Evolutionary conservation across 2,329 filamentous ascomycete species (phyloP).

Genomic region (Seiridium cupressi): DNA sequence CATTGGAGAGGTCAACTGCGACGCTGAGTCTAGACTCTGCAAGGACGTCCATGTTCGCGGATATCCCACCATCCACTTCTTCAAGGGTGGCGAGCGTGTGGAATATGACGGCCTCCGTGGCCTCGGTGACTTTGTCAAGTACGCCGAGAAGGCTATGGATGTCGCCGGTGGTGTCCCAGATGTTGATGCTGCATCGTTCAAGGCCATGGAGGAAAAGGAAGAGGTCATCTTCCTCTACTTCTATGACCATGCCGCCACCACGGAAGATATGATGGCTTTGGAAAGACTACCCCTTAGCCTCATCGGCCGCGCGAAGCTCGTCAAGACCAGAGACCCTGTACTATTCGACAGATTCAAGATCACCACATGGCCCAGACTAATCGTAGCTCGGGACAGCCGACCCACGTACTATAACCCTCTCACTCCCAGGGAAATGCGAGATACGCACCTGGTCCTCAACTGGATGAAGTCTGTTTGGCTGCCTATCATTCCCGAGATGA

Average conservation of each 20-base stretch:
- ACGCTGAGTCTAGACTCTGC: slow-evolving; percentile 81
- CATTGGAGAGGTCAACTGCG: slow-evolving; percentile 94
- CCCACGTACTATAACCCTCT: slow-evolving; percentile 88
- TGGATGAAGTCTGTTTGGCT: slow-evolving; percentile 99
- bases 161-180: slow-evolving; percentile 75
- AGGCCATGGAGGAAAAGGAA: slow-evolving; percentile 84
- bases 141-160: slow-evolving; percentile 82
- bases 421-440: slow-evolving; percentile 88
- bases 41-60: slow-evolving; percentile 79
- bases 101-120: slow-evolving; percentile 93
- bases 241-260: slow-evolving; percentile 92
- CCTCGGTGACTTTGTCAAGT: slow-evolving; percentile 83
- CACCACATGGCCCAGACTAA: slow-evolving; percentile 89
- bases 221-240: slow-evolving; percentile 98
- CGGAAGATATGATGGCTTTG: slow-evolving; percentile 85
- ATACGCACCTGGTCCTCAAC: slow-evolving; percentile 72
- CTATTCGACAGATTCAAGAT: slow-evolving; percentile 88
- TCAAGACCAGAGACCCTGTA: slow-evolving; percentile 80
- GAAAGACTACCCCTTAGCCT: slow-evolving; percentile 84
- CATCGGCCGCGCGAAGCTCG: slow-evolving; percentile 86
- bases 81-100: slow-evolving; percentile 85
- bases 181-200: slow-evolving; percentile 73
- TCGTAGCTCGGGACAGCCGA: slow-evolving; percentile 86
- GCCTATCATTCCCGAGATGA: slow-evolving; percentile 91
- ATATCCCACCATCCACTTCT: slow-evolving; percentile 90